phyloP scores from a whole-genome alignment of 345 rosid species.

The Dimocarpus longan region DNA sequence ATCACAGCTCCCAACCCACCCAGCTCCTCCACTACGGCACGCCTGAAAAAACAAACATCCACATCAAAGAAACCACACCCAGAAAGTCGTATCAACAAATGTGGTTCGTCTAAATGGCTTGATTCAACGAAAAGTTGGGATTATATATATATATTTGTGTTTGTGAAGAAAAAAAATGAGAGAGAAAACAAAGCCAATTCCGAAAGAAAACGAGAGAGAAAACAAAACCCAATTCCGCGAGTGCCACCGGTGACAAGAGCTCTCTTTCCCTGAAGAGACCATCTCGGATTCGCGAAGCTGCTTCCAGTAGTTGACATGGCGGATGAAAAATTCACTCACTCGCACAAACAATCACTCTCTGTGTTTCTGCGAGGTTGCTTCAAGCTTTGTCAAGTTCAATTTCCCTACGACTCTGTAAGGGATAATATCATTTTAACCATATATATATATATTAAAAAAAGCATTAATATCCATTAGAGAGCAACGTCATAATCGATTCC shows the following conservation, averaged over 20 bases:
- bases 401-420: background rate
- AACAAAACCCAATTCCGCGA: constrained; percentile 80
- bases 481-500: too few relatives aligned
- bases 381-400: background rate
- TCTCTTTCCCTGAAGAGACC: constrained; percentile 71
- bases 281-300: constrained; percentile 38
- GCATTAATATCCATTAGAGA: too few relatives aligned
- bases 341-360: background rate
- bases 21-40: constrained; percentile 73
- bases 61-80: background rate
- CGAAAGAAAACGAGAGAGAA: constrained; percentile 26
- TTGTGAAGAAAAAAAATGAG: background rate
- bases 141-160: too few relatives aligned
- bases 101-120: background rate
- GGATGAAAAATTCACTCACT: background rate
- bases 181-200: constrained; percentile 60
- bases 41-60: constrained; percentile 31
- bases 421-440: too few relatives aligned
- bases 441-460: too few relatives aligned
- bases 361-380: too few relatives aligned
- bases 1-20: constrained; percentile 69
- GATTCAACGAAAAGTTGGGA: background rate
- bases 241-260: constrained; percentile 93
- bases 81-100: background rate
- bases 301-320: constrained; percentile 32